Percentiles rank a stretch among this genome's conserved stretches.
Conservation (phyloP, 176 grass and related monocot species). For the Tillandsia leiboldiana region DNA sequence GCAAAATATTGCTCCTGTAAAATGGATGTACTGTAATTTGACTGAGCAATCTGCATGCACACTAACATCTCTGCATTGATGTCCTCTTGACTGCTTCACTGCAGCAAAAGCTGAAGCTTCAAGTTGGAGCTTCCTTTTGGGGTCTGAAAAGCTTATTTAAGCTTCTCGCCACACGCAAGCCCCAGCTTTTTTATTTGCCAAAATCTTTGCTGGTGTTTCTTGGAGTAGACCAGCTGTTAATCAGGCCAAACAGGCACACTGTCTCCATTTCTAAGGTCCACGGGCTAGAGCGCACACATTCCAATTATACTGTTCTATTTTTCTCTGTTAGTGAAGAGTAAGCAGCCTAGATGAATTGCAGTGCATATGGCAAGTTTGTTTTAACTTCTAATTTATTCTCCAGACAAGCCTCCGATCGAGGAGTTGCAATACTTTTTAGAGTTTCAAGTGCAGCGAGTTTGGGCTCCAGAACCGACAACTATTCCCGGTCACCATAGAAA, state of each 20-base stretch:
- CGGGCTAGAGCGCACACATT: background rate
- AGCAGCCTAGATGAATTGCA: background rate
- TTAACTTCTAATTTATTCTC: constrained; percentile 16
- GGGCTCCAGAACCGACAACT: constrained; percentile 73
- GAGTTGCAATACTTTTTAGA: constrained; percentile 98
- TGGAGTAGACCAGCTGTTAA: too few species aligned
- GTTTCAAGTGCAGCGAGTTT: constrained; percentile 78
- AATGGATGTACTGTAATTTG: too few species aligned
- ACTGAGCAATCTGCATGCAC: too few species aligned
- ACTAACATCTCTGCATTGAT: too few species aligned
- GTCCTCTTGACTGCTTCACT: too few species aligned
- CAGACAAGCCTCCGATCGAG: constrained; percentile 95
- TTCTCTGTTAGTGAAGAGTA: background rate
- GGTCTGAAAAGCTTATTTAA: too few species aligned
- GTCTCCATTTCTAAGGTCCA: background rate
- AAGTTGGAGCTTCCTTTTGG: too few species aligned
- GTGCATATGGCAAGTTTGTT: background rate
- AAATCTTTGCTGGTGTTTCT: background rate
- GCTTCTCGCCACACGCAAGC: too few species aligned
- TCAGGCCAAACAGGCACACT: background rate
- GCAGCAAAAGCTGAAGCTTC: too few species aligned
- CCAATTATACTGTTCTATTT: background rate
- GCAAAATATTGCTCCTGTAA: too few species aligned
- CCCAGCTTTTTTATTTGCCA: background rate
- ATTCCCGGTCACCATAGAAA: constrained; percentile 79